Conservation (phyloP, 495 filamentous ascomycete genomes). For the Podospora didyma region DNA sequence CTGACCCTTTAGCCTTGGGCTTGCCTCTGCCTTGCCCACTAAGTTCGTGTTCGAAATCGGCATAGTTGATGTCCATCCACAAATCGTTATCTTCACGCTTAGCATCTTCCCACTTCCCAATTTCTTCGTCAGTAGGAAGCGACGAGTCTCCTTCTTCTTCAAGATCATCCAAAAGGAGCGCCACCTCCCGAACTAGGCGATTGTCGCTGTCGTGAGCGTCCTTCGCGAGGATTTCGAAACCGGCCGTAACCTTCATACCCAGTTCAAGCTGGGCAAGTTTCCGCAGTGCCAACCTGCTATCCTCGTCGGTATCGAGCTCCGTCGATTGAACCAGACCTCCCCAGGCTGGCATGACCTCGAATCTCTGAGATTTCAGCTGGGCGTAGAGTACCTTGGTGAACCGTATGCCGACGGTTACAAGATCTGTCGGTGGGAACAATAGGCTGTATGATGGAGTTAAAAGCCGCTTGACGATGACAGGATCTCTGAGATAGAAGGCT, state of each 20-base stretch:
- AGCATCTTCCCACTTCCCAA: conserved; percentile 60
- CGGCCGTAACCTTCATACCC: conserved; percentile 86
- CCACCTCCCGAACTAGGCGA: conserved; percentile 64
- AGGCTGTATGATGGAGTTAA: conserved; percentile 37
- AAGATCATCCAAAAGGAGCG: conserved; percentile 69
- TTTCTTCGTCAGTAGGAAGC: conserved; percentile 71
- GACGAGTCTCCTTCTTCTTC: conserved; percentile 48
- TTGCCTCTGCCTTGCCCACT: conserved; percentile 18
- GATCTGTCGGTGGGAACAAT: conserved; percentile 68
- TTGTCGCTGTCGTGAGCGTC: conserved; percentile 63
- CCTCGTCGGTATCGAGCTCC: conserved; percentile 4
- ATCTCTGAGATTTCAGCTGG: conserved; percentile 88
- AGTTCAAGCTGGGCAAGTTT: conserved; percentile 54
- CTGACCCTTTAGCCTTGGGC: conserved; percentile 6
- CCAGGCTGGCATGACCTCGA: conserved; percentile 65
- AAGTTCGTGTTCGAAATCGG: conserved; percentile 81
- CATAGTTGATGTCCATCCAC: conserved; percentile 92
- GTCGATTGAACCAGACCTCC: conserved; percentile 27
- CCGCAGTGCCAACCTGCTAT: conserved; percentile 27
- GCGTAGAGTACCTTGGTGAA: conserved; percentile 91
- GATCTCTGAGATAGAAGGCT: conserved; percentile 89
- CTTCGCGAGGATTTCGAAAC: conserved; percentile 81
- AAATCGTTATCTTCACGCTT: conserved; percentile 69
- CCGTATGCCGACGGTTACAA: conserved; percentile 69
- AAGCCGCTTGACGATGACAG: conserved; percentile 68